Conservation (phyloP, 2,329 filamentous ascomycete species). For the Calonectria henricotiae region DNA sequence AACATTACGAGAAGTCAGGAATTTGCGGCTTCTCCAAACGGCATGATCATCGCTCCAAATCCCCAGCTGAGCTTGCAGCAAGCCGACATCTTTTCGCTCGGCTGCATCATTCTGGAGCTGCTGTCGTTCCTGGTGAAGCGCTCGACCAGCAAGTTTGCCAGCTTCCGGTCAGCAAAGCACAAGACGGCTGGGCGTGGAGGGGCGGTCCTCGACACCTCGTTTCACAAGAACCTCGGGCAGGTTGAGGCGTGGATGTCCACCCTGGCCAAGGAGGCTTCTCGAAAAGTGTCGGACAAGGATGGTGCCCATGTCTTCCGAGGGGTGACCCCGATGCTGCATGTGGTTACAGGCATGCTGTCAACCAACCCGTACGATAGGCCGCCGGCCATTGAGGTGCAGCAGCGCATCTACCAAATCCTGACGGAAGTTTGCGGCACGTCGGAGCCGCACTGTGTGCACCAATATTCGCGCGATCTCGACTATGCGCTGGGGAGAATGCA, state of each 20-base stretch:
- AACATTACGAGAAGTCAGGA: constrained; percentile 58
- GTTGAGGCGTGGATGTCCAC: constrained; percentile 78
- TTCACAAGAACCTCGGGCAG: constrained; percentile 80
- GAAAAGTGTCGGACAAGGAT: constrained; percentile 60
- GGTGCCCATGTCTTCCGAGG: constrained; percentile 67
- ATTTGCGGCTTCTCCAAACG: constrained; percentile 48
- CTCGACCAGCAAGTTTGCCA: constrained; percentile 76
- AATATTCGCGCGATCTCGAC: constrained; percentile 60
- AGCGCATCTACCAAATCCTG: constrained; percentile 69
- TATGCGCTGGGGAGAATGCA: constrained; percentile 49
- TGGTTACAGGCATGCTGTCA: constrained; percentile 71
- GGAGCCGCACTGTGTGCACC: constrained; percentile 71
- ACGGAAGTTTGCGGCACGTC: constrained; percentile 64
- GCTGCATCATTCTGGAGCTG: constrained; percentile 81
- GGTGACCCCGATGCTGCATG: constrained; percentile 68
- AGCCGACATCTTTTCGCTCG: constrained; percentile 82
- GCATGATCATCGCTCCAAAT: constrained; percentile 60
- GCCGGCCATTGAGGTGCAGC: constrained; percentile 68
- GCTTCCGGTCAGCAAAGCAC: constrained; percentile 78
- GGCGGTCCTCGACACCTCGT: constrained; percentile 78
- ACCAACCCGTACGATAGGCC: constrained; percentile 69
- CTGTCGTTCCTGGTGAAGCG: constrained; percentile 80
- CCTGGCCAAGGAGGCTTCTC: constrained; percentile 73
- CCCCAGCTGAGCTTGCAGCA: constrained; percentile 69
- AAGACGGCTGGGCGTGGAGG: constrained; percentile 73